Evolutionary conservation across 139 green algal species (phyloP).

Genomic region (Chlorella ohadii): DNA sequence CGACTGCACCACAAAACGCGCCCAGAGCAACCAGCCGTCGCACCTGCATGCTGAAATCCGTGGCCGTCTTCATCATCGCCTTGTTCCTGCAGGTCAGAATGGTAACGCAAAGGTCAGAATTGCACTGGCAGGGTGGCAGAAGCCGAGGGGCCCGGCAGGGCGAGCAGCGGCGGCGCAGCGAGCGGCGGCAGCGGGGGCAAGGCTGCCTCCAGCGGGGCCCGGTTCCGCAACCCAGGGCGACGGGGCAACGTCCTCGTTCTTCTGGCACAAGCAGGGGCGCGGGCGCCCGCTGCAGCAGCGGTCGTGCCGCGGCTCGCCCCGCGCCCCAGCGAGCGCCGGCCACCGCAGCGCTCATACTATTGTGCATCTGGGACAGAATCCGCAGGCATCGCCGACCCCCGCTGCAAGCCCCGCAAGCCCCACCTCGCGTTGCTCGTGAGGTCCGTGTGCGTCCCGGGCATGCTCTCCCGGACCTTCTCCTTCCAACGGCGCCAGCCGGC

Average conservation of each 20-base stretch:
- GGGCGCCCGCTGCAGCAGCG: too few species aligned
- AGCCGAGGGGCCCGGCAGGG: neutral
- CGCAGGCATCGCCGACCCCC: too few species aligned
- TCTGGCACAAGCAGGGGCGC: too few species aligned
- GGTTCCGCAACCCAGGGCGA: too few species aligned
- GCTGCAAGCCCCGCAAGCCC: neutral
- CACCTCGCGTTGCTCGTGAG: constrained; percentile 32
- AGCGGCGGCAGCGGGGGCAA: neutral
- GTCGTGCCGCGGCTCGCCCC: too few species aligned
- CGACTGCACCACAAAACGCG: too few species aligned
- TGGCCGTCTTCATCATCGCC: constrained; percentile 78
- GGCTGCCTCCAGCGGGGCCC: too few species aligned
- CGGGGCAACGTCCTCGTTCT: too few species aligned
- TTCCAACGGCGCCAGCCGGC: constrained; percentile 26
- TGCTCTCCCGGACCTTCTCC: constrained; percentile 26
- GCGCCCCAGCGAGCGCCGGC: too few species aligned
- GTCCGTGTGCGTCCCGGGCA: constrained; percentile 1
- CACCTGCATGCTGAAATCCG: constrained; percentile 58
- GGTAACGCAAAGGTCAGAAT: neutral
- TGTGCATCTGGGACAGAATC: too few species aligned
- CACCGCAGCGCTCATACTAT: too few species aligned
- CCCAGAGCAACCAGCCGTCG: neutral
- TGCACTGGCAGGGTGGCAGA: constrained; percentile 13
- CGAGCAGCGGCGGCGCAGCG: neutral
- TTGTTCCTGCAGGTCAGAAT: constrained; percentile 1